Base-by-base conservation (phyloP, 2,329 filamentous ascomycete genomes). In the Penicillium verrucosum region DNA sequence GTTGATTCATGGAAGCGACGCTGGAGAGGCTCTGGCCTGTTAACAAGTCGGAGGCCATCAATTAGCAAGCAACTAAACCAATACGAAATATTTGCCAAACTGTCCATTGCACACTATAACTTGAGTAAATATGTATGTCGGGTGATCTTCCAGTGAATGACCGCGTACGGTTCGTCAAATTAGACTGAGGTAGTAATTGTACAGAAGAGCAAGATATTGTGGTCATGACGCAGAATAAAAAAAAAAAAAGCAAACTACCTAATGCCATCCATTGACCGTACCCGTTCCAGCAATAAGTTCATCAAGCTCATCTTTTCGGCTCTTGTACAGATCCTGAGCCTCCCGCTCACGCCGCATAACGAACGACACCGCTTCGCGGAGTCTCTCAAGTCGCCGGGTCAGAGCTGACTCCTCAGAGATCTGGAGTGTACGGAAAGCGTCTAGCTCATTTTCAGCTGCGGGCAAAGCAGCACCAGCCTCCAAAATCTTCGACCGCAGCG, bases 281-380 rank as follows among this genome's bases (percentile, higher is more conserved):
- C 63, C 67, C 11, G 65, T 68, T 16, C 68, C 68, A 64, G 67
- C 63, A 54, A 72, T 58, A 48, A 96, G 76, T 52, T 75, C 78
- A 46, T 87, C 84, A 63, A 97, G 73, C 79, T 97, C 94, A 45
- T 92, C 90, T 75, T 84, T 90, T 57, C 86, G 84, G 61, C 77
- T 79, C 65, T 89, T 83, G 71, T 94, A 99, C 67, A 88, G 73
- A 62, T 97, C 92, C 76, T 99, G 94, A 7, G 91, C 92, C 76
- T 97, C 91, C 57, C 92, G 82, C 78, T 97, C 93, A 60, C 93
- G 81, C 65, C 85, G 85, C 64, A 86, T 89, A 10, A 97, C 83
- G 65, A 89, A 90, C 7, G 81, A 83, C 23, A 96, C 92, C 72
- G 97, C 92, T n/a, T 89, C 88, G 49, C 92, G 84, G 56, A 97